phyloP scores from a whole-genome alignment of 495 filamentous ascomycete genomes.

The Aspergillus sclerotioniger region DNA sequence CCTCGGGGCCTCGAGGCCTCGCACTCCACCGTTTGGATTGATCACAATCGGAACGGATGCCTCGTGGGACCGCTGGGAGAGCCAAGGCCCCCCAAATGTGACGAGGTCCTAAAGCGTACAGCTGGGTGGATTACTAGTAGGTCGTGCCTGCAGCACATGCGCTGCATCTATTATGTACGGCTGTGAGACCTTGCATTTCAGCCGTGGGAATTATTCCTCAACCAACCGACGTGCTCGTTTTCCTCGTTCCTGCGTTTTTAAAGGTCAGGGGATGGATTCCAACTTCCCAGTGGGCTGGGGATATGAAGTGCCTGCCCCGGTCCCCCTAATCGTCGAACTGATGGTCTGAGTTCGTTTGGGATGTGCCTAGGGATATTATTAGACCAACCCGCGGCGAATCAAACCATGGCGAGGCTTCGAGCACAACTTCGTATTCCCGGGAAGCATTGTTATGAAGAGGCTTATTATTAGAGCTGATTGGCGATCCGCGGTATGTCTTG shows the following conservation, averaged over 20 bases:
- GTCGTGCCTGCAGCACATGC: constrained; percentile 14
- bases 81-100: constrained; percentile 10
- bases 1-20: constrained; percentile 5
- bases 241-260: constrained; percentile 5
- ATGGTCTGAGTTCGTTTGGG: constrained; percentile 4
- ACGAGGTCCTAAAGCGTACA: constrained; percentile 13
- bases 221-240: constrained; percentile 6
- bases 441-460: not conserved
- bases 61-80: constrained; percentile 15
- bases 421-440: constrained; percentile 1
- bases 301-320: not conserved
- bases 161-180: constrained; percentile 12
- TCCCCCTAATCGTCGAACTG: constrained; percentile 1
- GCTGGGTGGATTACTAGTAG: constrained; percentile 6
- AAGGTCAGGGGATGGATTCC: not conserved
- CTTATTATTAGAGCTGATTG: not conserved
- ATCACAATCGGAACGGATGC: constrained; percentile 19
- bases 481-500: constrained; percentile 16
- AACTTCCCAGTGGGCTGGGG: not conserved
- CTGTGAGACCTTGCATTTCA: constrained; percentile 19
- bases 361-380: constrained; percentile 2
- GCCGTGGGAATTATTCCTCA: not conserved
- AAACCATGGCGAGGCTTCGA: not conserved
- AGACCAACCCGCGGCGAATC: not conserved
- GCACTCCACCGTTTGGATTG: constrained; percentile 22